Evolutionary conservation across 768 basidiomycete genomes (phyloP), one percentile per base, ranked within the genome.

Genomic region (Russula brevipes): DNA sequence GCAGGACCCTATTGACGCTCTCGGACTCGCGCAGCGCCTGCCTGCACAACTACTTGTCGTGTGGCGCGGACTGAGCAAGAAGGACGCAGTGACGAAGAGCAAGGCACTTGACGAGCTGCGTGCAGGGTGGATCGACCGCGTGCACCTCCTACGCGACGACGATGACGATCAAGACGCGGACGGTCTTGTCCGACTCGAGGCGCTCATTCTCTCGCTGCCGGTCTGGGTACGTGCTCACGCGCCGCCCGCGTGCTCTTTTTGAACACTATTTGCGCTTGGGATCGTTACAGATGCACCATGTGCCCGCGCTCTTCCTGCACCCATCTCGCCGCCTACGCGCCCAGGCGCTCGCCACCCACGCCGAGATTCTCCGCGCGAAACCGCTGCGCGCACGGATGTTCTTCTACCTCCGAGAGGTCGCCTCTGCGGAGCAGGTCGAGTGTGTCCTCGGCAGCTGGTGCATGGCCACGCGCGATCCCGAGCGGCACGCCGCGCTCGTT

Each of bases 81-180:
- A 96, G 77, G 93, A 95, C 60, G 81, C 82, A 33, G 81, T 92
- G 35, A 98, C 96, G 2, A 89, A 91, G 73, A 75, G 81, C 24
- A 85, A 87, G 69, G 95, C 92, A 0, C 75, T 98, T 65, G 94
- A 97, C 70, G 95, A 96, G 63, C 74, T 98, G 35, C 81, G 84
- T 68, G 71, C 76, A 8, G 80, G 72, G 2, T 93, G 89, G 88
- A 76, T 92, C 4, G 83, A 84, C 31, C 80, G 76, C 49, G 79
- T 79, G 45, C 70, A 73, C 24, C n/a, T 41, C 12, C 17, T 44
- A 31, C 38, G 14, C 33, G 51, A 51, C 12, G 17, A 19, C 44
- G 55, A 45, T 4, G 33, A 4, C 11, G 8, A 50, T 55, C 74
- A 73, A 51, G 79, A 79, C 44, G 76, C 75, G 14, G 78, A 78